Evolutionary conservation across 371 early-diverging fungal genomes (phyloP), one percentile per base, ranked within the genome.

Genomic region (Mortierella sp.): DNA sequence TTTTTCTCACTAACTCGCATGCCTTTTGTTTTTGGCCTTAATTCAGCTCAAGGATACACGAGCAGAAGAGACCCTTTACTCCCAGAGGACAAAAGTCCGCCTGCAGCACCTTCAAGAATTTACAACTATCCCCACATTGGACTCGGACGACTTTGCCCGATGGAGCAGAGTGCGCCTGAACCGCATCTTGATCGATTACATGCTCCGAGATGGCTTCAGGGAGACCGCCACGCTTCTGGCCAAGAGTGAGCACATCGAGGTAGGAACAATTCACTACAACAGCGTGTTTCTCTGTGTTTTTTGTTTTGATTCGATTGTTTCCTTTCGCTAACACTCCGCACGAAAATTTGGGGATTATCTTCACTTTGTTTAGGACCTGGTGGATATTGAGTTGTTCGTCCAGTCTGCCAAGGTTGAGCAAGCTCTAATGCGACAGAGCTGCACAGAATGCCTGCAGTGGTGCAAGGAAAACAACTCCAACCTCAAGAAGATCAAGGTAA

Each of bases 121-220:
- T 41, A 86, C 91, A 39, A 64, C 85, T 9, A 90, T 96, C 45
- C 87, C 89, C 6, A 86, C 88, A 4, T 84, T 88, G 7, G 93
- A 93, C 61, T 83, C 91, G 39, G 91, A 90, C 0, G 95, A 89
- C 70, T 97, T 93, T 75, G 88, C 88, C 29, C 85, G 90, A 34
- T 99, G 98, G 98, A 92, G 93, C 67, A 91, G 94, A 66, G 89
- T 89, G 9, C 89, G 97, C 11, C 85, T 98, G 64, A 93, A 96
- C 83, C 90, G 98, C 26, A 89, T 98, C 40, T 86, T 98, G 68
- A 94, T 96, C 2, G 99, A 99, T 83, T 99, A 96, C 85, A 88
- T 98, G 91, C 89, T 98, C 48, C 90, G 99, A 69, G 91, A 93
- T 47, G 97, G 97, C 9, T 93, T 92, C 73, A 87, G 89, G 41